phyloP scores from a whole-genome alignment of 2,329 filamentous ascomycete genomes.

The Fusarium agapanthi region DNA sequence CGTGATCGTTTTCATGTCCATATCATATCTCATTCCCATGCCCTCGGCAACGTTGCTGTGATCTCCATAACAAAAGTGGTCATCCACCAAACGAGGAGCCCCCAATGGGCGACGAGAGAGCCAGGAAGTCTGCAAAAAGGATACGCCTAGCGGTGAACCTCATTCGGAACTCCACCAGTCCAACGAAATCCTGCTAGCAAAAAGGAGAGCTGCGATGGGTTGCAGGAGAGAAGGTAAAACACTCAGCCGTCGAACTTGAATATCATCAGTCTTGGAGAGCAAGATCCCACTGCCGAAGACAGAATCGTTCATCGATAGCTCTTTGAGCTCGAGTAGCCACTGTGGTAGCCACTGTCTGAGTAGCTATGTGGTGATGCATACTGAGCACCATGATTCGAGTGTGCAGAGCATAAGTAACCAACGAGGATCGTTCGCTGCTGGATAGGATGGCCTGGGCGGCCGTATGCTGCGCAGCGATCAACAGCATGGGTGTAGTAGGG shows the following conservation, averaged over 20 bases:
- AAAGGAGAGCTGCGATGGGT: constrained; percentile 59
- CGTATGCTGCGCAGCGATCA: constrained; percentile 81
- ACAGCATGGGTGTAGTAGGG: constrained; percentile 88
- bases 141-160: constrained; percentile 16
- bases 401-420: constrained; percentile 74
- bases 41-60: constrained; percentile 46
- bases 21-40: constrained; percentile 41
- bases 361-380: constrained; percentile 54
- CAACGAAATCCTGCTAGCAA: constrained; percentile 56
- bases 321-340: constrained; percentile 56
- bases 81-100: constrained; percentile 2
- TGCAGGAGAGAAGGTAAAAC: constrained; percentile 57
- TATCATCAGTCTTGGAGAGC: constrained; percentile 50
- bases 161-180: constrained; percentile 50
- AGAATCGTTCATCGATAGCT: constrained; percentile 62
- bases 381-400: constrained; percentile 49
- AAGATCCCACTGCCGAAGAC: constrained; percentile 61
- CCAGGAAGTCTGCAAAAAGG: constrained; percentile 6
- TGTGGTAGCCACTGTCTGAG: constrained; percentile 65
- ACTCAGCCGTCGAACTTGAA: constrained; percentile 59
- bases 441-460: constrained; percentile 74
- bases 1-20: constrained; percentile 32
- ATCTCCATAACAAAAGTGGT: constrained; percentile 24
- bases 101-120: constrained; percentile 2
- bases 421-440: constrained; percentile 82